Conservation (phyloP, 2,329 filamentous ascomycete genomes). For the Sporothrix brasiliensis region DNA sequence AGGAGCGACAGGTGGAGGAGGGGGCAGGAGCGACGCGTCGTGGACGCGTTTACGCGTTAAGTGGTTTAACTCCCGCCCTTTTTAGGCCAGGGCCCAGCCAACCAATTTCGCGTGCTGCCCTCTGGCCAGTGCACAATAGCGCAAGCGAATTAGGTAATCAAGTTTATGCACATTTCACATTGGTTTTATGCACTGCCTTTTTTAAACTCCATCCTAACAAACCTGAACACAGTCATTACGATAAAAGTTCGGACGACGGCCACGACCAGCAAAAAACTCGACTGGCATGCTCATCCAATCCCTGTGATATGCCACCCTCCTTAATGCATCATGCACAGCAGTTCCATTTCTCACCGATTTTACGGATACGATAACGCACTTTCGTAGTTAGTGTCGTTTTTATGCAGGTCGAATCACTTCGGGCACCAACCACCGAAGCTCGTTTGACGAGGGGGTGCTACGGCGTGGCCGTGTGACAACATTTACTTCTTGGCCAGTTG, state of each 20-base stretch:
- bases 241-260: slow-evolving; percentile 4
- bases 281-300: not conserved
- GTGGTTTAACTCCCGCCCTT: slow-evolving; percentile 28
- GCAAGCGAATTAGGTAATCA: not conserved
- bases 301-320: not conserved
- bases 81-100: slow-evolving; percentile 8
- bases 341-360: slow-evolving; percentile 12
- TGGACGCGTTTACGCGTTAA: slow-evolving; percentile 36
- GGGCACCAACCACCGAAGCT: slow-evolving; percentile 3
- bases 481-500: not conserved
- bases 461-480: not conserved
- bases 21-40: slow-evolving; percentile 32
- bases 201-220: too few species aligned
- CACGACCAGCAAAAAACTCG: not conserved
- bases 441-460: not conserved
- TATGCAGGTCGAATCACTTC: slow-evolving; percentile 18
- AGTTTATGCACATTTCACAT: not conserved
- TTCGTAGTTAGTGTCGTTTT: slow-evolving; percentile 13
- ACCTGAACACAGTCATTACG: too few species aligned
- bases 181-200: not conserved
- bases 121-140: not conserved
- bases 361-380: slow-evolving; percentile 25
- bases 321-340: not conserved
- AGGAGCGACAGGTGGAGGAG: slow-evolving; percentile 20
- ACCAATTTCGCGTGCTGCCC: slow-evolving; percentile 5